Evolutionary conservation across 2,329 filamentous ascomycete genomes (phyloP).

Genomic region (Aspergillus spinulosporus): DNA sequence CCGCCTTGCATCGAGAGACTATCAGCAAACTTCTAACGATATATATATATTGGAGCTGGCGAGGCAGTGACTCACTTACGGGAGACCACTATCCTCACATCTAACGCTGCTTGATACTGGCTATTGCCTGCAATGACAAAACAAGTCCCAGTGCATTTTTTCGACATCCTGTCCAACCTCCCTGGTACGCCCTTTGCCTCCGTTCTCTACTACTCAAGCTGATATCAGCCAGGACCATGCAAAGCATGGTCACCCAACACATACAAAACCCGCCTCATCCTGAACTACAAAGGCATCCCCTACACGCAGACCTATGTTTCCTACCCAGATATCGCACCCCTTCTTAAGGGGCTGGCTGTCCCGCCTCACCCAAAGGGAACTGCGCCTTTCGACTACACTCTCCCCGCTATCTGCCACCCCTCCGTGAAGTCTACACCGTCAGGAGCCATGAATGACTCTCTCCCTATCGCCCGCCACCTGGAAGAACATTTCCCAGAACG

Average conservation of each 20-base stretch:
- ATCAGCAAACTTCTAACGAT: neutral
- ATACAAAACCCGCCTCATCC: slow-evolving; percentile 25
- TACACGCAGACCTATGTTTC: slow-evolving; percentile 32
- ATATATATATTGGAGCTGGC: neutral
- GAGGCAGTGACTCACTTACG: neutral
- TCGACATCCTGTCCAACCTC: slow-evolving; percentile 34
- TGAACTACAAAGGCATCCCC: slow-evolving; percentile 31
- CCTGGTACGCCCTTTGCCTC: slow-evolving; percentile 22
- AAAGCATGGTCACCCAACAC: slow-evolving; percentile 36
- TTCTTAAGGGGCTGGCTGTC: slow-evolving; percentile 28
- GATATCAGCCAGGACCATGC: slow-evolving; percentile 22
- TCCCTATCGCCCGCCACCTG: slow-evolving; percentile 34
- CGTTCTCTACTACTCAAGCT: neutral
- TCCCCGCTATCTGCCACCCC: slow-evolving; percentile 36
- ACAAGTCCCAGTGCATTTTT: slow-evolving; percentile 34
- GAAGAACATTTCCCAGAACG: slow-evolving; percentile 32
- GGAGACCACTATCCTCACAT: neutral
- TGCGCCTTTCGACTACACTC: slow-evolving; percentile 29
- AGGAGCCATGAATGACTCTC: slow-evolving; percentile 36
- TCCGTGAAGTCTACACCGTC: slow-evolving; percentile 26
- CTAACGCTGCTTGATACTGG: too few relatives aligned
- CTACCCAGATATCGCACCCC: slow-evolving; percentile 31
- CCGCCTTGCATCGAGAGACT: neutral
- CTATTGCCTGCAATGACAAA: slow-evolving; percentile 22
- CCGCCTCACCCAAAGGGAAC: slow-evolving; percentile 20